Evolutionary conservation across 2,329 filamentous ascomycete genomes (phyloP), one percentile per base, ranked within the genome.

Genomic region (Penicillium sp.): DNA sequence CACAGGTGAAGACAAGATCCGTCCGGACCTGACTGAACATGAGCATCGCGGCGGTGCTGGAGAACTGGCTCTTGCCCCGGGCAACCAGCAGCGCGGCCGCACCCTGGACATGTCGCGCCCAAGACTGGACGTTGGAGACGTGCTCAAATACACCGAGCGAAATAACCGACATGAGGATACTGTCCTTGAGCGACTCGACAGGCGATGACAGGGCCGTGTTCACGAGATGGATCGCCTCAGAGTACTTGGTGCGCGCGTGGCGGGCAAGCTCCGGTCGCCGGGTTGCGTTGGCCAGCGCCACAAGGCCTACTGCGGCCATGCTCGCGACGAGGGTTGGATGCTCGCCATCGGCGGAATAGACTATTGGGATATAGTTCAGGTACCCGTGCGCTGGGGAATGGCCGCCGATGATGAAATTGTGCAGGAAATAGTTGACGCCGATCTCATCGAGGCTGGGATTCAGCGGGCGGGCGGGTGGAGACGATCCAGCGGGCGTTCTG

Each of bases 11-110:
- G 5, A 64, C 45, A 51, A 70, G 52, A 58, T 72, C 70, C 3
- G 68, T 64, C 11, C 70, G 68, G 9, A 71, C 69, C 53, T 72
- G 70, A 8, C 65, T 70, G 46, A 72, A 72, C 65, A 71, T 69
- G 26, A 64, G 52, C 7, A 70, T 64, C 1, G 65, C 23, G 8
- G 52, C 49, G 2, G 41, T 48, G 31, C 56, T 61, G 9, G 65
- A 46, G n/a, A 72, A 72, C 54, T 72, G 70, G 2, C 11, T 17
- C 50, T 67, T 69, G 9, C 70, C 70, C 2, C 70, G 63, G 52
- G 64, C 64, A 19, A 70, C 61, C 7, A 69, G 64, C 26, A 73
- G 48, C 1, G 70, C 63, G 30, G 67, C 70, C 17, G 71, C 71
- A 3, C 71, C 71, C 21, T 66, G 54, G 23, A 73, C 66, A 58